These are phyloP conservation scores for Suhomyces bokatorum DNA, from an alignment of 1,139 yeast species.

Conservation along the genomic window DNA sequence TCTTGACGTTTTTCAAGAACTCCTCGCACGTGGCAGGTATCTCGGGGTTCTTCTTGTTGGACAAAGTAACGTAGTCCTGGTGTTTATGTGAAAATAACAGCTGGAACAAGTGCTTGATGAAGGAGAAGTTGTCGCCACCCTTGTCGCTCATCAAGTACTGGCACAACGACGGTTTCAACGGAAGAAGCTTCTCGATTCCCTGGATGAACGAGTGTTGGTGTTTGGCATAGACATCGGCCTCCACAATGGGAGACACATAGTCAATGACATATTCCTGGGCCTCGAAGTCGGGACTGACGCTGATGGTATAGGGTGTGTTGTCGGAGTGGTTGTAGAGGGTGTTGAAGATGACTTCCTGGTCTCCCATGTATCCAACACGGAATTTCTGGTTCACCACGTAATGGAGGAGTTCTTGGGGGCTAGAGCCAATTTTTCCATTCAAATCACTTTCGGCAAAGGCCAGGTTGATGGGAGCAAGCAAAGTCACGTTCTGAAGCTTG, in stretches of 20 bases:
- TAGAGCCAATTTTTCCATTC: slow-evolving; percentile 16
- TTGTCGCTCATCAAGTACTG: slow-evolving; percentile 30
- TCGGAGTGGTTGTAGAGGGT: slow-evolving; percentile 26
- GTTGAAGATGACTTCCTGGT: slow-evolving; percentile 30
- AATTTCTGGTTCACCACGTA: slow-evolving; percentile 40
- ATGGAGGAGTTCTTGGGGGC: slow-evolving; percentile 25
- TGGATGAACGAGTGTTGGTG: slow-evolving; percentile 75
- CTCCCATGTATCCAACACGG: slow-evolving; percentile 35
- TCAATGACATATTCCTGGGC: slow-evolving; percentile 46
- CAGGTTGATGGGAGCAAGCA: slow-evolving; percentile 83
- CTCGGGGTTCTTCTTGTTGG: slow-evolving; percentile 13
- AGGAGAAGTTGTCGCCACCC: slow-evolving; percentile 26
- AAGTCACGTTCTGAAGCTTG: slow-evolving; percentile 63
- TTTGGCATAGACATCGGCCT: slow-evolving; percentile 63
- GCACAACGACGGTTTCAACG: slow-evolving; percentile 45
- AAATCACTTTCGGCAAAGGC: slow-evolving; percentile 50
- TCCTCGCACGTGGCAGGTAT: slow-evolving; percentile 31
- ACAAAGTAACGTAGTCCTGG: slow-evolving; percentile 9
- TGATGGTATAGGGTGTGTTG: slow-evolving; percentile 26
- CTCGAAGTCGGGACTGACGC: slow-evolving; percentile 32
- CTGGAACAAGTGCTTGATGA: slow-evolving; percentile 32
- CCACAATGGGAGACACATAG: slow-evolving; percentile 53
- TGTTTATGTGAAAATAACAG: slow-evolving; percentile 27
- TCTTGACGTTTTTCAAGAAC: slow-evolving; percentile 28
- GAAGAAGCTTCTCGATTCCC: slow-evolving; percentile 59